Evolutionary conservation across 257 asterid species (phyloP), one percentile per base, ranked within the genome.

Genomic region (Pogostemon cablin): DNA sequence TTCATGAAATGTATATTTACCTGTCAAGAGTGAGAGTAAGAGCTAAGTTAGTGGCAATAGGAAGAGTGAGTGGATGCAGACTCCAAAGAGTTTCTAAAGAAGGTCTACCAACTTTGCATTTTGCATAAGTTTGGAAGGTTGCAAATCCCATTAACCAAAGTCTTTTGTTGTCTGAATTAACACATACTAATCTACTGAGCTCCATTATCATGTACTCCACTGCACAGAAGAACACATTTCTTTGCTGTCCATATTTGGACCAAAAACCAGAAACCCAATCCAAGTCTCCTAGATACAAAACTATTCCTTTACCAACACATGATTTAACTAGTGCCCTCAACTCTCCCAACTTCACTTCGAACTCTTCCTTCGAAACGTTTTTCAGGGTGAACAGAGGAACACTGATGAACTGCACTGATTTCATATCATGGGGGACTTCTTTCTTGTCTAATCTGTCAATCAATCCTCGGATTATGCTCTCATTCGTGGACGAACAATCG

Each of bases 151-250:
- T 84, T 2, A 92, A 50, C 97, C 97, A 92, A 11, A 90, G 46
- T 67, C 85, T 86, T 38, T 76, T 83, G 59, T 61, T 78, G 3
- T 85, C 86, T 9, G 79, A 81, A 7, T 69, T 64, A 40, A 89
- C 90, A 72, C 81, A 76, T 6, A 83, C 46, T 52, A 92, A 37
- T 75, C 93, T 80, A 55, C 98, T 88, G 6, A 92, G 80, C 84
- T 92, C 98, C 98, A 92, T 88, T 46, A 90, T 84, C 95, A 90
- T 87, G 65, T 85, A 89, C 86, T 92, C 98, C 71, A 92, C 93
- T 2, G 91, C 90, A 17, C 88, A 81, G 66, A 81, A 86, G 49
- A 72, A 71, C 7, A 41, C 62, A 25, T 73, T 72, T 20, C 73
- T 75, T 72, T 79, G 81, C n/a, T 83, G 87, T n/a, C 85, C 83